Conservation (phyloP, 805 yeast species). For the Pichia phayaonensis region DNA sequence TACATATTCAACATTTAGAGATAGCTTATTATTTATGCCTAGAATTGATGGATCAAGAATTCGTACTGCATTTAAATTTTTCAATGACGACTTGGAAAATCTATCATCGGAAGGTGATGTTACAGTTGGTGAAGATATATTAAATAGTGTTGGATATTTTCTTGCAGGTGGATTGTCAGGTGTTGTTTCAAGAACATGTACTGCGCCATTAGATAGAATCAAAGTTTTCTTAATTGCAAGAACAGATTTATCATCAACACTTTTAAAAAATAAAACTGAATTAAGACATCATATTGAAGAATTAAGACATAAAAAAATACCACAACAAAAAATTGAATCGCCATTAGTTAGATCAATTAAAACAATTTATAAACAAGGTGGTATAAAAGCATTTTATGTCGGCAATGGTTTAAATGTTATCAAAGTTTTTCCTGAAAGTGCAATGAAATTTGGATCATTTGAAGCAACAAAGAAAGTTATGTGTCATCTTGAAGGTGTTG, state of each 20-base stretch:
- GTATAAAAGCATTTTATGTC: conserved; percentile 79
- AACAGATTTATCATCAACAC: conserved; percentile 68
- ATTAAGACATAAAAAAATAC: conserved; percentile 35
- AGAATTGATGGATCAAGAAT: conserved; percentile 67
- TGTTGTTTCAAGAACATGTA: conserved; percentile 89
- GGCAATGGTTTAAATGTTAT: conserved; percentile 92
- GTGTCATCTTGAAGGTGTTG: conserved; percentile 68
- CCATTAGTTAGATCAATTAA: conserved; percentile 76
- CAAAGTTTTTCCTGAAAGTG: conserved; percentile 94
- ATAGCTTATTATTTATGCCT: conserved; percentile 77
- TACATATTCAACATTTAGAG: conserved; percentile 80
- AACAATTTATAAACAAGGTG: conserved; percentile 82
- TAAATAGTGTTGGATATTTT: conserved; percentile 84
- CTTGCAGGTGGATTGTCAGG: conserved; percentile 95
- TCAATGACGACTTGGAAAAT: conserved; percentile 70
- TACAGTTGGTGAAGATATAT: conserved; percentile 66
- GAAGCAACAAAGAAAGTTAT: conserved; percentile 76
- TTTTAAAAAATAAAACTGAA: conserved; percentile 48
- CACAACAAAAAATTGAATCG: conserved; percentile 47
- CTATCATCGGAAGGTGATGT: conserved; percentile 90
- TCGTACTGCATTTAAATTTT: conserved; percentile 72
- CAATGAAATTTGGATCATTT: conserved; percentile 94
- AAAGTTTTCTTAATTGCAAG: conserved; percentile 92
- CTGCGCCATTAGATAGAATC: conserved; percentile 94
- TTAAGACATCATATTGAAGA: conserved; percentile 27